phyloP scores from a whole-genome alignment of 148 eudicot species.

The Beta vulgaris region DNA sequence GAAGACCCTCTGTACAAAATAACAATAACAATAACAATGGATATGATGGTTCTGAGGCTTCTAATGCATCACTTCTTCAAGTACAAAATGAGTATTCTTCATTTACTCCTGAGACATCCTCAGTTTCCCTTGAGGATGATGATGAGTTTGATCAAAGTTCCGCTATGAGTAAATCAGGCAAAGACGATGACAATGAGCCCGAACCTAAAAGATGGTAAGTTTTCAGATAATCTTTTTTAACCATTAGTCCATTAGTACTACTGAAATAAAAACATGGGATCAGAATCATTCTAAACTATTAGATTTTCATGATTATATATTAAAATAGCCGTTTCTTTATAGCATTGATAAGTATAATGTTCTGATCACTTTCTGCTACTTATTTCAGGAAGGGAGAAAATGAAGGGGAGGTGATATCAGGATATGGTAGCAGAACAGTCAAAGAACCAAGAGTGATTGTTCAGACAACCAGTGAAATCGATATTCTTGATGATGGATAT shows the following conservation, averaged over 20 bases:
- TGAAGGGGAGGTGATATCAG: conserved; percentile 66
- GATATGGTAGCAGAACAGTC: conserved; percentile 59
- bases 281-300: too few relatives aligned
- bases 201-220: conserved; percentile 74
- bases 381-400: conserved; percentile 64
- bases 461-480: conserved; percentile 83
- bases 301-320: too few relatives aligned
- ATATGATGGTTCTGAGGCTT: conserved; percentile 21
- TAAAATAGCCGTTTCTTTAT: too few relatives aligned
- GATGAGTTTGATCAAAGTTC: conserved; percentile 65
- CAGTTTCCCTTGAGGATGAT: conserved; percentile 60
- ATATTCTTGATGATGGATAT: conserved; percentile 76
- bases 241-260: too few relatives aligned
- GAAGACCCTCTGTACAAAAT: conserved; percentile 32
- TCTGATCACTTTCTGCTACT: conserved; percentile 10
- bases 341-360: not conserved
- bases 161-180: conserved; percentile 48
- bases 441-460: conserved; percentile 77
- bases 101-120: conserved; percentile 63
- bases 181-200: conserved; percentile 54
- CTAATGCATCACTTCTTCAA: conserved; percentile 14
- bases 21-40: conserved; percentile 6
- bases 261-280: too few relatives aligned
- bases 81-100: conserved; percentile 32
- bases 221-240: too few relatives aligned